phyloP scores from a whole-genome alignment of 768 basidiomycete species.

The Boletus pseudopeckii region DNA sequence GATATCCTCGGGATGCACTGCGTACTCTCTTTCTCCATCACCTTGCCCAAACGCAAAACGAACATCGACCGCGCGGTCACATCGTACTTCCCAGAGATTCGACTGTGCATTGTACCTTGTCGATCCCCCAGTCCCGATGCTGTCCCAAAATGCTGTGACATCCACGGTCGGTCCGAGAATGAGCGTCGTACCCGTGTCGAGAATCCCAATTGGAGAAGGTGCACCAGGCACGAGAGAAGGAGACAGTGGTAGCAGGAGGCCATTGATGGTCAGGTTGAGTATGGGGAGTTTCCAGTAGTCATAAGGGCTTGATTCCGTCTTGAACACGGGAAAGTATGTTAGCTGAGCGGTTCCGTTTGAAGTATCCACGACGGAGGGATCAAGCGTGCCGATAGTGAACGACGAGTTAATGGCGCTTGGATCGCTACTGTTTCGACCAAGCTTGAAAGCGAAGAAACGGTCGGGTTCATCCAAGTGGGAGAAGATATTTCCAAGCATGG shows the following conservation, averaged over 20 bases:
- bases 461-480: constrained; percentile 36
- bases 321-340: constrained; percentile 39
- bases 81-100: constrained; percentile 48
- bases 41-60: constrained; percentile 44
- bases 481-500: constrained; percentile 48
- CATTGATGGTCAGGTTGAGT: constrained; percentile 43
- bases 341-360: constrained; percentile 33
- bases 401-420: constrained; percentile 35
- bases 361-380: constrained; percentile 25
- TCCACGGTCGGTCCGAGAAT: constrained; percentile 52
- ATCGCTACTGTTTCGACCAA: constrained; percentile 35
- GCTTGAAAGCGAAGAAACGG: constrained; percentile 50
- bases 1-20: constrained; percentile 50
- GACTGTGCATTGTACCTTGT: constrained; percentile 34
- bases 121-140: constrained; percentile 40
- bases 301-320: constrained; percentile 33
- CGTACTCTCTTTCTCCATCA: constrained; percentile 34
- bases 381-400: constrained; percentile 52
- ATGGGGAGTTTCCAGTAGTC: constrained; percentile 62
- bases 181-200: constrained; percentile 62
- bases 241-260: constrained; percentile 39
- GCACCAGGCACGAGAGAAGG: constrained; percentile 43
- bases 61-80: constrained; percentile 45
- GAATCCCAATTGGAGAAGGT: constrained; percentile 47
- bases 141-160: constrained; percentile 50